Conservation (phyloP, 345 rosid species). For the Pugionium cornutum region DNA sequence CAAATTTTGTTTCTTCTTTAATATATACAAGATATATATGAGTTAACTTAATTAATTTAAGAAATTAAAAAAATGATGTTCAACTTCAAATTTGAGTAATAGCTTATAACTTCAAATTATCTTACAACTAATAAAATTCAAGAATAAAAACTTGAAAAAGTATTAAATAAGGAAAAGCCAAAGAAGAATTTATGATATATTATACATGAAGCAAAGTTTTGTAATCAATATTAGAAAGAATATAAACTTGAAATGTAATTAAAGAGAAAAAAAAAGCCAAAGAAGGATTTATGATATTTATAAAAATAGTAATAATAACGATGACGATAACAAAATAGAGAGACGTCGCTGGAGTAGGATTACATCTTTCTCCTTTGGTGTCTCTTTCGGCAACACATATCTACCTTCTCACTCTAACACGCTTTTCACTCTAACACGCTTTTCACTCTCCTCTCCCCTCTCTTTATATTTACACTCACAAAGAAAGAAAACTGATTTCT, state of each 20-base stretch:
- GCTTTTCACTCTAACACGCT: constrained; percentile 43
- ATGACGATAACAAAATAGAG: not conserved
- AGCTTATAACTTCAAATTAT: too few species aligned
- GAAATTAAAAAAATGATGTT: too few species aligned
- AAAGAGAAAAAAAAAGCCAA: not conserved
- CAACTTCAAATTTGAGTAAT: too few species aligned
- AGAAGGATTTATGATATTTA: not conserved
- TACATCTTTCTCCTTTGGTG: constrained; percentile 21
- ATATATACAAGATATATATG: too few species aligned
- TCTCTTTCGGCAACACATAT: constrained; percentile 39
- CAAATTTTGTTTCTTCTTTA: too few species aligned
- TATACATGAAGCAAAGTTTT: too few species aligned
- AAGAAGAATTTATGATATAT: not conserved
- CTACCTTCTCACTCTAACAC: constrained; percentile 40
- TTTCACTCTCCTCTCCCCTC: constrained; percentile 31
- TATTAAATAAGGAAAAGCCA: not conserved
- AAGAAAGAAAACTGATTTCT: not conserved
- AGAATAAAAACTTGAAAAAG: not conserved
- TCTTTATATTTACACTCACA: too few species aligned
- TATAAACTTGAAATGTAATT: not conserved
- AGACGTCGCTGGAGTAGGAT: constrained; percentile 34
- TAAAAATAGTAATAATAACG: not conserved
- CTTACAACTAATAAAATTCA: too few species aligned
- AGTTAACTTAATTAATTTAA: too few species aligned
- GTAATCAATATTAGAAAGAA: not conserved